phyloP scores from a whole-genome alignment of 805 yeast species.

The Ogataea philodendri region DNA sequence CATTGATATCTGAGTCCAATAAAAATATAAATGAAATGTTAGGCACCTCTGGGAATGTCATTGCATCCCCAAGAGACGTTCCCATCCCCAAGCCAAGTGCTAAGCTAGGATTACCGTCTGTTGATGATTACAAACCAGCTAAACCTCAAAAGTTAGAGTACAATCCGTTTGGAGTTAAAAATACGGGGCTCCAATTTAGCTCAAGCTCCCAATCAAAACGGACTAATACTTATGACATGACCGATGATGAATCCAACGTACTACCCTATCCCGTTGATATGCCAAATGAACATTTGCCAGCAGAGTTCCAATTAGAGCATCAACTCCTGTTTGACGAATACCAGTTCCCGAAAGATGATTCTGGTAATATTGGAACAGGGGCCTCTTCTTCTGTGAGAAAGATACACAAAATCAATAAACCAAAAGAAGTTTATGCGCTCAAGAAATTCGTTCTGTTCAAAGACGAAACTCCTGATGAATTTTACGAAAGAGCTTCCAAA shows the following conservation, averaged over 20 bases:
- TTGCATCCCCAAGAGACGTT: constrained; percentile 25
- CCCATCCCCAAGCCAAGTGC: constrained; percentile 13
- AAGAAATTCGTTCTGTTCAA: constrained; percentile 64
- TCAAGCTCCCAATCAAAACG: constrained; percentile 26
- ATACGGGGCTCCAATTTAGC: constrained; percentile 19
- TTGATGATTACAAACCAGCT: constrained; percentile 26
- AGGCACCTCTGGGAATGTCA: constrained; percentile 25
- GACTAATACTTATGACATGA: constrained; percentile 22
- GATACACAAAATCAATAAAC: constrained; percentile 37
- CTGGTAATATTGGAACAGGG: constrained; percentile 64
- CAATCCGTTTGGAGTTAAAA: constrained; percentile 63
- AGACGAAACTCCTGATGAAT: constrained; percentile 68
- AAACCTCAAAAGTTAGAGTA: constrained; percentile 45
- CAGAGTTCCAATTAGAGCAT: constrained; percentile 49
- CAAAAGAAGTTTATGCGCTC: constrained; percentile 60
- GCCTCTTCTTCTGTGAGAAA: constrained; percentile 71
- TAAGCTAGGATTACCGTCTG: constrained; percentile 32
- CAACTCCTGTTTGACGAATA: constrained; percentile 57
- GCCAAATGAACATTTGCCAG: constrained; percentile 68
- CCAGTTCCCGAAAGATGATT: constrained; percentile 43
- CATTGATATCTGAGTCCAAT: constrained; percentile 13
- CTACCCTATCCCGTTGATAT: constrained; percentile 65
- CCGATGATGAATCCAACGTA: constrained; percentile 43
- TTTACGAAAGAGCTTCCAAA: constrained; percentile 65
- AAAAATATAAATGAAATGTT: constrained; percentile 22